Percentiles rank a stretch among this genome's conserved stretches.
These are phyloP conservation scores for Mycena alexandri DNA, from an alignment of 768 basidiomycete species.

Conservation along the genomic window DNA sequence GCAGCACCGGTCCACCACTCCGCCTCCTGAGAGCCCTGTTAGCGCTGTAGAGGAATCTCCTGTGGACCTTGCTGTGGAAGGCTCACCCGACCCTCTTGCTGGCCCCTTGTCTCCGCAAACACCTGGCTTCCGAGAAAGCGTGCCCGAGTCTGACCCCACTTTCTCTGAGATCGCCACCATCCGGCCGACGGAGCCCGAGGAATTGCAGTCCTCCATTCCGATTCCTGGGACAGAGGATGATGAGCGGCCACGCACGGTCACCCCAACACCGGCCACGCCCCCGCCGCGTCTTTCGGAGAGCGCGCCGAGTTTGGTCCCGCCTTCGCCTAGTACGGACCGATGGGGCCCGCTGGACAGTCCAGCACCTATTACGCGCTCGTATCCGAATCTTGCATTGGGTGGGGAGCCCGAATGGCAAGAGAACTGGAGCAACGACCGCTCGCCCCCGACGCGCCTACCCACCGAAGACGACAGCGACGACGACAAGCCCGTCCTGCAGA, in stretches of 20 bases:
- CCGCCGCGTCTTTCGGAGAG: slow-evolving; percentile 42
- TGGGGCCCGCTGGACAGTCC: slow-evolving; percentile 31
- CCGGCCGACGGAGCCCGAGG: slow-evolving; percentile 52
- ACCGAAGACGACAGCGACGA: slow-evolving; percentile 74
- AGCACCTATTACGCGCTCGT: slow-evolving; percentile 38
- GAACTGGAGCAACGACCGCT: slow-evolving; percentile 53
- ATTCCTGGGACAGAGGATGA: slow-evolving; percentile 34
- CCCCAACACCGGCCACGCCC: slow-evolving; percentile 44
- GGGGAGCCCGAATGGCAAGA: slow-evolving; percentile 71
- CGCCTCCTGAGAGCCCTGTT: slow-evolving; percentile 34
- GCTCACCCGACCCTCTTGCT: slow-evolving; percentile 37
- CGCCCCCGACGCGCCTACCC: slow-evolving; percentile 37
- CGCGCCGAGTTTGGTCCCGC: slow-evolving; percentile 31
- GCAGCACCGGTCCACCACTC: slow-evolving; percentile 27
- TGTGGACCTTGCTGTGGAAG: slow-evolving; percentile 45
- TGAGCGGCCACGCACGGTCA: slow-evolving; percentile 26
- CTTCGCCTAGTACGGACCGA: slow-evolving; percentile 9
- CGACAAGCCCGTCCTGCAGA: slow-evolving; percentile 74
- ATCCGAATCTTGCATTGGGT: slow-evolving; percentile 55
- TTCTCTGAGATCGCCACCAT: slow-evolving; percentile 61
- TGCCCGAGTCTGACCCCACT: slow-evolving; percentile 44
- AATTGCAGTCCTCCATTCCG: slow-evolving; percentile 44
- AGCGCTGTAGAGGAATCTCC: slow-evolving; percentile 52
- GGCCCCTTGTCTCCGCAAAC: slow-evolving; percentile 40
- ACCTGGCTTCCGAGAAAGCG: slow-evolving; percentile 70